phyloP scores from a whole-genome alignment of 352 stramenopile species.

The Phytophthora pisi region DNA sequence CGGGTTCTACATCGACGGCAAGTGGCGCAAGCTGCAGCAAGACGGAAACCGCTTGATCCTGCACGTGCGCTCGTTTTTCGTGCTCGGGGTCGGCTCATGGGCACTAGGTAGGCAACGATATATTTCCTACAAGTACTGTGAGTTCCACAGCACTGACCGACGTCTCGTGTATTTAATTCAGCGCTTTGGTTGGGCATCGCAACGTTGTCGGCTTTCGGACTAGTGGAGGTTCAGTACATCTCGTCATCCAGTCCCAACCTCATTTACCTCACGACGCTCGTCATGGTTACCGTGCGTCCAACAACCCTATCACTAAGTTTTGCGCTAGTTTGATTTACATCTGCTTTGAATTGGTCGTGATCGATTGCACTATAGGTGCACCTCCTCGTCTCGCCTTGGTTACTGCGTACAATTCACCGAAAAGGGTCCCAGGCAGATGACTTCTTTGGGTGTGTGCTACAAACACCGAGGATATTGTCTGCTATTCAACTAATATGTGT shows the following conservation, averaged over 20 bases:
- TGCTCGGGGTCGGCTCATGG: slow-evolving; percentile 57
- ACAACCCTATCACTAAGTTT: neutral
- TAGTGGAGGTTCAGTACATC: slow-evolving; percentile 68
- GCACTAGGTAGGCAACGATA: slow-evolving; percentile 37
- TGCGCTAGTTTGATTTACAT: neutral
- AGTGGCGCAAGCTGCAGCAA: slow-evolving; percentile 57
- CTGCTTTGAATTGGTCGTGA: neutral
- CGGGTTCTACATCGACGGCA: slow-evolving; percentile 73
- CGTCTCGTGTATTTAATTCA: slow-evolving; percentile 12
- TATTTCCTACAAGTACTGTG: neutral
- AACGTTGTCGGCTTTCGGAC: slow-evolving; percentile 61
- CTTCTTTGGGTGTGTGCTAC: slow-evolving; percentile 56
- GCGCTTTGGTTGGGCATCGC: slow-evolving; percentile 68
- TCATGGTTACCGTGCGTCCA: slow-evolving; percentile 56
- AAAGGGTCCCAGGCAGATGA: slow-evolving; percentile 73
- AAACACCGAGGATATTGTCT: neutral
- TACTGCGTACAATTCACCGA: slow-evolving; percentile 69
- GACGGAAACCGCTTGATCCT: slow-evolving; percentile 74
- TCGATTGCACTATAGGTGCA: slow-evolving; percentile 45
- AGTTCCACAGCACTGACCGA: neutral
- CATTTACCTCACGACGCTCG: slow-evolving; percentile 69
- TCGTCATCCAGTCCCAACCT: slow-evolving; percentile 53
- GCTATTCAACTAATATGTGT: neutral
- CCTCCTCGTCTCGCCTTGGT: slow-evolving; percentile 60
- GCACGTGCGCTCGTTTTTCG: slow-evolving; percentile 70